Conservation (phyloP, 139 green algal genomes). For the Chlamydomonas asymmetrica region DNA sequence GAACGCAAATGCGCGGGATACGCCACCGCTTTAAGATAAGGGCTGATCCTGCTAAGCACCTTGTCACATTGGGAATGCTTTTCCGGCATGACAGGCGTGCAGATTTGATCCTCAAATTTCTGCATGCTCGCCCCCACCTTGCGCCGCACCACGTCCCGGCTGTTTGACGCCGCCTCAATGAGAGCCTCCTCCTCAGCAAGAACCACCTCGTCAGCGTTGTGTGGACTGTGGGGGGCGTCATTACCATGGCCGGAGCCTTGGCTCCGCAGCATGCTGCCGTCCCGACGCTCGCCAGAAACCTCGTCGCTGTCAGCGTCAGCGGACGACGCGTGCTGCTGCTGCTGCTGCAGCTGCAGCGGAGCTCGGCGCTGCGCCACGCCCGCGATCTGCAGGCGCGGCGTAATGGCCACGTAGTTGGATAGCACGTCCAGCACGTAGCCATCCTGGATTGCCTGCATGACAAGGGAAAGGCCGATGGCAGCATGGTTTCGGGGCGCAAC, state of each 20-base stretch:
- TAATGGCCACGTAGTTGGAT: conserved; percentile 31
- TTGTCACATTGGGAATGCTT: not conserved
- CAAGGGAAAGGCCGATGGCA: too few relatives aligned
- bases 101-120: too few relatives aligned
- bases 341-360: conserved; percentile 12
- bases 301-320: conserved; percentile 1
- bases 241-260: too few relatives aligned
- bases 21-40: not conserved
- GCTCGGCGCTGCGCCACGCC: conserved; percentile 14
- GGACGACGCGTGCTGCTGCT: not conserved
- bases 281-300: too few relatives aligned
- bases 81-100: not conserved
- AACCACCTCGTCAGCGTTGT: not conserved
- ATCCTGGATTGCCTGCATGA: conserved; percentile 32
- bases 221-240: too few relatives aligned
- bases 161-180: conserved; percentile 44
- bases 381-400: conserved; percentile 32
- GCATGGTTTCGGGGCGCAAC: too few relatives aligned
- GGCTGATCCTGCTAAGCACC: not conserved
- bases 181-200: conserved; percentile 31
- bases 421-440: conserved; percentile 45
- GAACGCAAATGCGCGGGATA: too few relatives aligned
- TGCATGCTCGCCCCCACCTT: conserved; percentile 28
- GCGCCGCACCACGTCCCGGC: conserved; percentile 35
- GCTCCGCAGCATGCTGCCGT: too few relatives aligned